A percentile compares a stretch with the other conserved stretches of the same genome.
phyloP scores from a whole-genome alignment of 495 filamentous ascomycete genomes.

The Daldinia decipiens region DNA sequence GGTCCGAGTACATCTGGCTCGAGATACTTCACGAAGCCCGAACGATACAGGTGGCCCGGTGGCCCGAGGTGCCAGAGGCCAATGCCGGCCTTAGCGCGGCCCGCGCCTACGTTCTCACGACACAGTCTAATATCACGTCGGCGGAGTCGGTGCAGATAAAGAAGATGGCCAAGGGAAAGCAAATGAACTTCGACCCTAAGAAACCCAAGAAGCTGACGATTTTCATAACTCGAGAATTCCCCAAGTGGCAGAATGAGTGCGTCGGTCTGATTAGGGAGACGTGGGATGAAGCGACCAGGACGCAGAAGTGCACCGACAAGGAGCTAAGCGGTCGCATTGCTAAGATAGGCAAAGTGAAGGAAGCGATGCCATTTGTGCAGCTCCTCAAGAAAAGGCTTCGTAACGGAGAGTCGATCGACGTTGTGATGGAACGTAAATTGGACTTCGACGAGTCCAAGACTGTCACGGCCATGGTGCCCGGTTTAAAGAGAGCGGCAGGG shows the following conservation, averaged over 20 bases:
- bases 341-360: conserved; percentile 90
- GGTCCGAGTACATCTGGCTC: conserved; percentile 92
- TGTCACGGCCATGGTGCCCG: conserved; percentile 64
- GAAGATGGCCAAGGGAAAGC: conserved; percentile 91
- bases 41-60: conserved; percentile 82
- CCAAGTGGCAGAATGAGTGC: conserved; percentile 90
- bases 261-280: conserved; percentile 74
- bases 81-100: conserved; percentile 74
- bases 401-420: conserved; percentile 63
- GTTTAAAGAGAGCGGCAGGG: conserved; percentile 69
- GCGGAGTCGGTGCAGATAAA: conserved; percentile 83
- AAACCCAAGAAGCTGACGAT: conserved; percentile 92
- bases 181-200: conserved; percentile 81
- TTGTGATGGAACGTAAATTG: conserved; percentile 82
- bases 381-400: conserved; percentile 81
- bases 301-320: conserved; percentile 76
- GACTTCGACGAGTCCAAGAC: conserved; percentile 84
- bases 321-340: conserved; percentile 75
- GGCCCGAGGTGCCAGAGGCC: conserved; percentile 74
- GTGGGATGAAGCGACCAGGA: conserved; percentile 54
- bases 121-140: conserved; percentile 81
- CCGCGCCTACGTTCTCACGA: conserved; percentile 80
- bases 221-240: conserved; percentile 79
- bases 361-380: conserved; percentile 97
- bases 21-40: conserved; percentile 81